Percentiles rank a stretch among this genome's conserved stretches.
phyloP scores from a whole-genome alignment of 148 eudicot species.

The Talinum fruticosum region DNA sequence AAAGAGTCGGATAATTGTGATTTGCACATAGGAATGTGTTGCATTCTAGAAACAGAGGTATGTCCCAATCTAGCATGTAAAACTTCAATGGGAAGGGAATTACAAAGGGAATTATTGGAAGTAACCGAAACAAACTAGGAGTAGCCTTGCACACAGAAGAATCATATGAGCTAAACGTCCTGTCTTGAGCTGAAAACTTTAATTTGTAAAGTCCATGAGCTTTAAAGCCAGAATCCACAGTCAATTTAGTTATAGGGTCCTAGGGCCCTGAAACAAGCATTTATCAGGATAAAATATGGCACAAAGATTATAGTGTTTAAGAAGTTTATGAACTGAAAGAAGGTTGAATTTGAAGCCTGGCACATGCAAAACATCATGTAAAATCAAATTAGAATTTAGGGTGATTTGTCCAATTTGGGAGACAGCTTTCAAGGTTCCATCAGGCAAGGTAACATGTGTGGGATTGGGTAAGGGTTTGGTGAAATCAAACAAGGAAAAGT shows the following conservation, averaged over 20 bases:
- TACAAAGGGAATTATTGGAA: too few relatives aligned
- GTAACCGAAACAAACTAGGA: background rate
- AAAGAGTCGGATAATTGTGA: too few relatives aligned
- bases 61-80: too few relatives aligned
- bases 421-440: background rate
- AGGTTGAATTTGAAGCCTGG: background rate
- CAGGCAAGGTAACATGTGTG: background rate
- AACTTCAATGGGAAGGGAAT: too few relatives aligned
- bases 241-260: background rate
- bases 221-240: background rate
- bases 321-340: background rate
- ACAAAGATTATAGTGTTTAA: too few relatives aligned
- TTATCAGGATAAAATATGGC: background rate
- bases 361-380: background rate
- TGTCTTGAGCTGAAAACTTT: background rate
- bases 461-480: too few relatives aligned
- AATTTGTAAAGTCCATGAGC: background rate
- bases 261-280: background rate
- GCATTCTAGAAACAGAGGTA: too few relatives aligned
- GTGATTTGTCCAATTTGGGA: background rate
- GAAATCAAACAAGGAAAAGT: too few relatives aligned
- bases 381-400: background rate
- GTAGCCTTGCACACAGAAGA: too few relatives aligned
- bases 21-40: too few relatives aligned
- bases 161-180: background rate